Percentiles rank a stretch among this genome's conserved stretches.
phyloP scores from a whole-genome alignment of 352 stramenopile genomes.

The Globisporangium radiosum region DNA sequence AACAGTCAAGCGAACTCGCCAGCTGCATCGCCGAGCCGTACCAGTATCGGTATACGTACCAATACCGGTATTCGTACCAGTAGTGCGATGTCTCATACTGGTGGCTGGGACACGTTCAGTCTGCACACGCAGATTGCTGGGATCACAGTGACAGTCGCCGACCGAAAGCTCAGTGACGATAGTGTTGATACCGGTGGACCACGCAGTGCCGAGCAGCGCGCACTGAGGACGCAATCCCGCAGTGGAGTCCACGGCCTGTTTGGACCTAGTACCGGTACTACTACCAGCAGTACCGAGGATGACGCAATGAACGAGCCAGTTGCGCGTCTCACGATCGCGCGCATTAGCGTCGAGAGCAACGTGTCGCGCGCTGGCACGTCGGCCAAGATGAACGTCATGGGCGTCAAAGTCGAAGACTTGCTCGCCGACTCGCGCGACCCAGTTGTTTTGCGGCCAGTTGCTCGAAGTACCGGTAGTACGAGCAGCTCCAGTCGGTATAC shows the following conservation, averaged over 20 bases:
- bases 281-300: too few relatives aligned
- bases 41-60: too few relatives aligned
- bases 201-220: conserved; percentile 3
- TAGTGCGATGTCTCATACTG: background rate
- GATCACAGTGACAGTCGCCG: conserved; percentile 59
- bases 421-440: conserved; percentile 56
- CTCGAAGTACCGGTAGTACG: conserved; percentile 8
- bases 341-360: conserved; percentile 50
- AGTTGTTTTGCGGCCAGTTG: conserved; percentile 52
- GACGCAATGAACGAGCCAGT: conserved; percentile 31
- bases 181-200: conserved; percentile 2
- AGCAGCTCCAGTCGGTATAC: background rate
- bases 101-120: conserved; percentile 52
- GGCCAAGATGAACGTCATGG: conserved; percentile 64
- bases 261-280: too few relatives aligned
- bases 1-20: conserved; percentile 8
- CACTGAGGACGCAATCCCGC: background rate
- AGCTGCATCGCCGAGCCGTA: background rate
- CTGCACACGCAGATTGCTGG: conserved; percentile 67
- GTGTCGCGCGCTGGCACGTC: conserved; percentile 33
- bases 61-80: too few relatives aligned
- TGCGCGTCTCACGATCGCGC: conserved; percentile 56
- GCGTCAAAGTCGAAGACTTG: conserved; percentile 70
- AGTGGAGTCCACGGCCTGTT: background rate
- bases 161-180: conserved; percentile 36